These are phyloP conservation scores for Coemansia sp. DNA, from an alignment of 192 early-diverging fungal genomes.

Conservation along the genomic window DNA sequence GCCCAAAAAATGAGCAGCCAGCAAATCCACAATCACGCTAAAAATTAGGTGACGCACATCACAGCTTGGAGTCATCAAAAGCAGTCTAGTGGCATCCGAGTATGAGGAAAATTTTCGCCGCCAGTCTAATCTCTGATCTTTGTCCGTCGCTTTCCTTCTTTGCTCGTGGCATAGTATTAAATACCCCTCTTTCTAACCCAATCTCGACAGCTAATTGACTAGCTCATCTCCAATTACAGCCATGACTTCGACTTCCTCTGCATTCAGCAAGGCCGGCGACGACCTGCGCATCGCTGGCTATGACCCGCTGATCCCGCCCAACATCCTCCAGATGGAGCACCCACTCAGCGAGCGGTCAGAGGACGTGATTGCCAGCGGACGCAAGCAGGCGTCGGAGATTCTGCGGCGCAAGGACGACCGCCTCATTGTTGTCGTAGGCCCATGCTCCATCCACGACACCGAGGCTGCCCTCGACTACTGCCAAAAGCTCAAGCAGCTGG, in stretches of 20 bases:
- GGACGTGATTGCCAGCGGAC: slow-evolving; percentile 56
- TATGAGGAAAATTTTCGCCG: background rate
- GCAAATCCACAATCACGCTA: background rate
- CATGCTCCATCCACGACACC: slow-evolving; percentile 96
- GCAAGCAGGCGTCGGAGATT: slow-evolving; percentile 71
- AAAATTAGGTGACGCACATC: slow-evolving; percentile 7
- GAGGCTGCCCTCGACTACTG: slow-evolving; percentile 87
- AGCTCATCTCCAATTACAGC: background rate
- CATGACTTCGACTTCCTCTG: slow-evolving; percentile 54
- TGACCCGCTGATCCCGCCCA: slow-evolving; percentile 90
- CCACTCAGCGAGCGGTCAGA: slow-evolving; percentile 61
- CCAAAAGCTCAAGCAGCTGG: slow-evolving; percentile 59
- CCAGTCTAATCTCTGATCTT: background rate
- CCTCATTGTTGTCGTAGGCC: slow-evolving; percentile 89
- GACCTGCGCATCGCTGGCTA: slow-evolving; percentile 88
- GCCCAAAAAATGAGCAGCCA: slow-evolving; percentile 16
- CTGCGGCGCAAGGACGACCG: slow-evolving; percentile 84
- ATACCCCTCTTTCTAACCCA: background rate
- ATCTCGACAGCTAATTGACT: background rate
- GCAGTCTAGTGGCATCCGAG: background rate
- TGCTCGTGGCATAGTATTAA: background rate
- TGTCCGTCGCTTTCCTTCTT: background rate
- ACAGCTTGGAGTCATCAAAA: too few relatives aligned
- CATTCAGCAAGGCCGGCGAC: slow-evolving; percentile 63
- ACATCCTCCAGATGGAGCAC: slow-evolving; percentile 85